Conservation (phyloP, 148 eudicot genomes). For the Fagopyrum homotropicum region DNA sequence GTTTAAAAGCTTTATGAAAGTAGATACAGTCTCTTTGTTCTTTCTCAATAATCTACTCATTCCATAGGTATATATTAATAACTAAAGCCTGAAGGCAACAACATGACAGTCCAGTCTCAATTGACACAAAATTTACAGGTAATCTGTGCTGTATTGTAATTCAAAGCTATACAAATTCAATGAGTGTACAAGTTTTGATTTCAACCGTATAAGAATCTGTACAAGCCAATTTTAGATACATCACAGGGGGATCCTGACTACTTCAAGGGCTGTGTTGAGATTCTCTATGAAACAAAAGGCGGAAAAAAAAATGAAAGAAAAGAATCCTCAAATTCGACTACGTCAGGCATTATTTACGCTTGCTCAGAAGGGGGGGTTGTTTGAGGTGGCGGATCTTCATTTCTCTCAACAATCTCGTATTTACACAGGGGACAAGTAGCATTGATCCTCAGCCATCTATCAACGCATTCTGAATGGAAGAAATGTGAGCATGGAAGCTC, state of each 20-base stretch:
- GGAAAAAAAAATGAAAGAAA: background rate
- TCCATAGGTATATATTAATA: no score
- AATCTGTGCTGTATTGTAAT: no score
- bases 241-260: background rate
- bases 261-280: background rate
- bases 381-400: constrained; percentile 11
- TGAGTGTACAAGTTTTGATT: no score
- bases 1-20: no score
- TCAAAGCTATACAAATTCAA: no score
- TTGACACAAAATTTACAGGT: no score
- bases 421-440: constrained; percentile 48
- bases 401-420: constrained; percentile 23
- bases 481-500: constrained; percentile 49
- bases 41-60: no score
- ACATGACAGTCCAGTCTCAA: no score
- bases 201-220: no score
- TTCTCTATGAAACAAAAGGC: background rate
- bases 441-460: constrained; percentile 48
- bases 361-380: constrained; percentile 25
- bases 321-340: background rate
- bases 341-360: background rate
- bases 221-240: no score
- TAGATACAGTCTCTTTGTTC: no score
- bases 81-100: no score
- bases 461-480: constrained; percentile 41